Evolutionary conservation across 495 filamentous ascomycete genomes (phyloP), one percentile per base, ranked within the genome.

Genomic region (Elasticomyces elasticus): DNA sequence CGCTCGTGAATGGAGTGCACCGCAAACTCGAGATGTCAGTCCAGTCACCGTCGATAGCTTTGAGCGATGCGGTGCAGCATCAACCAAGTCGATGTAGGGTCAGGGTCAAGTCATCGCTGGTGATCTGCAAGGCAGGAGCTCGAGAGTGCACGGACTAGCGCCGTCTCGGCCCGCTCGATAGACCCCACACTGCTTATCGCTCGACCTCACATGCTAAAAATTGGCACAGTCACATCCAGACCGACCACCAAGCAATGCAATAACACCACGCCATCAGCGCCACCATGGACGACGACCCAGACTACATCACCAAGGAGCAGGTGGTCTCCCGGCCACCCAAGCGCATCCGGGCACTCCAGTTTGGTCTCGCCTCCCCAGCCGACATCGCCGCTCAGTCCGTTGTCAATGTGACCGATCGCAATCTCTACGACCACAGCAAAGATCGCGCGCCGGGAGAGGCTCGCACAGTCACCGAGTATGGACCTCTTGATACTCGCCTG

Each of bases 331-430:
- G 81, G 58, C 71, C 85, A 7, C 90, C 90, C 5, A 94, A 94
- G 76, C 78, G 87, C 55, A 94, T 98, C 71, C 89, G 85, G 64
- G 83, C 90, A 64, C 75, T 98, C 62, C 86, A 92, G 64, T 98
- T 98, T 67, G 92, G 92, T 62, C 84, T 97, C 52, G 78, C 91
- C 84, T 88, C 89, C 17, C 85, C 83, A 56, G 84, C 94, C 66
- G 89, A 96, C 62, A 94, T 97, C 56, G 85, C 94, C 50, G 89
- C 87, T 62, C 94, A 98, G 70, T 86, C 82, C 60, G 88, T 95
- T 25, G 76, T 96, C 52, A 89, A 95, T 69, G 86, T 98, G 42
- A 89, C 86, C 9, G 87, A 95, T 66, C 78, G 89, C 62, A 81
- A 87, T 66, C 79, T 98, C 51, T 97, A 89, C 74, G 88, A 96